Evolutionary conservation across 768 basidiomycete species (phyloP).

Genomic region (Trametes cinnabarina): DNA sequence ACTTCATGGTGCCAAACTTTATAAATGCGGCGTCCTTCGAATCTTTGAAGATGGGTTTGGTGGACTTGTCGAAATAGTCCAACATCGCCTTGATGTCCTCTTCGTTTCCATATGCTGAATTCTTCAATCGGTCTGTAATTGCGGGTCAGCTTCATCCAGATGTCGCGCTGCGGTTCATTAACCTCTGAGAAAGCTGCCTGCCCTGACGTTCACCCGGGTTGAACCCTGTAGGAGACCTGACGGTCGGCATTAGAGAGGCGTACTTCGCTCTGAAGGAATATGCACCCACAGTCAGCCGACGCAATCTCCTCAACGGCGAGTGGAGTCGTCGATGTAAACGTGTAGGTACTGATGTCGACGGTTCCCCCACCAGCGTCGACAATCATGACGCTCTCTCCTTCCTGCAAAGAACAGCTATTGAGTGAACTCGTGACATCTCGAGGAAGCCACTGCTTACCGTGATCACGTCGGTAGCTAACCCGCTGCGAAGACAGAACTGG

Average conservation of each 20-base stretch:
- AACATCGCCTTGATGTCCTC: constrained; percentile 39
- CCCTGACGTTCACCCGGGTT: constrained; percentile 39
- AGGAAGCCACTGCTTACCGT: constrained; percentile 18
- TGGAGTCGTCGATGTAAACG: constrained; percentile 31
- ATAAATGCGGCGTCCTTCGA: constrained; percentile 38
- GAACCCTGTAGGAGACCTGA: constrained; percentile 43
- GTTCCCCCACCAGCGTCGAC: constrained; percentile 67
- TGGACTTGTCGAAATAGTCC: constrained; percentile 39
- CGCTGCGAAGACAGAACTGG: constrained; percentile 45
- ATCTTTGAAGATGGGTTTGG: constrained; percentile 46
- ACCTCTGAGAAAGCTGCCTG: constrained; percentile 34
- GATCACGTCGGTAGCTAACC: constrained; percentile 31
- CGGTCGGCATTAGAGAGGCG: background rate
- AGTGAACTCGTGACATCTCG: constrained; percentile 1
- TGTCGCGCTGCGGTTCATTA: no score
- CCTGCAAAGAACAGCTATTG: constrained; percentile 25
- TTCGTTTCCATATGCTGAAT: constrained; percentile 33
- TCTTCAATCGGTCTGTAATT: constrained; percentile 3
- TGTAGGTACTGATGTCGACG: constrained; percentile 57
- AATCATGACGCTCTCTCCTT: constrained; percentile 47
- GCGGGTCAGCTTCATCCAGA: background rate
- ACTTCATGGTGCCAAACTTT: constrained; percentile 42
- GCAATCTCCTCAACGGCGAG: constrained; percentile 48
- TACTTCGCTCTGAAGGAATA: background rate
- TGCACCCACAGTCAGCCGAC: constrained; percentile 34